Base-by-base conservation (phyloP, 495 filamentous ascomycete species). In the Alectoria sarmentosa region DNA sequence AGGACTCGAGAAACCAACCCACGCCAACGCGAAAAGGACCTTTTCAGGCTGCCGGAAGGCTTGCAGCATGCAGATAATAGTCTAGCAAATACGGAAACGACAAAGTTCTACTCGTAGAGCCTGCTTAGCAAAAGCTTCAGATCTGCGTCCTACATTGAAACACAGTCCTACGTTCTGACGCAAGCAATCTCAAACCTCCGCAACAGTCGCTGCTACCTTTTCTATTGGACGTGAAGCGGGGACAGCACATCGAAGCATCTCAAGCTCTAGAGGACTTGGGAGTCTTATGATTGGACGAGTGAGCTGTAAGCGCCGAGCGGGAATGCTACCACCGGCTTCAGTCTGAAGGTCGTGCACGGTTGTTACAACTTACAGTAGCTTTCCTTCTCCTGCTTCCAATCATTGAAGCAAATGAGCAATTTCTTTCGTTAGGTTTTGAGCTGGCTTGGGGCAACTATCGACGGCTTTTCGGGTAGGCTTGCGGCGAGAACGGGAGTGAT, bases 231-330 rank as follows among this genome's bases (percentile, higher is more conserved):
- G 28, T 34, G 17, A 59, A 42, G 48, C 57, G 49, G 48, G n/a
- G 28, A 36, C 41, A 58, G 42, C 41, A 64, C 62, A 59, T 39
- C 17, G 23, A 64, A 46, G 44, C 21, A 59, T 64, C 62, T 49
- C 55, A 28, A 14, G 48, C 48, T 23, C 19, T 3, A 15, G 14
- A 55, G 30, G 0, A 19, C 28, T 9, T 34, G 52, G 52, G 52
- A 55, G 14, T 34, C 52, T 10, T 55, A 2, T 34, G 30, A 55
- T 55, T 55, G 52, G 52, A 17, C 30, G 15, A 55, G 30, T 1
- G 28, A 8, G 52, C 52, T 55, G 52, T 55, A 55, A 55, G 52
- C 52, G 52, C 52, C 52, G 3, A 55, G 52, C 52, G 52, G 52
- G 30, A 34, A n/a, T n/a, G 52, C 52, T 21, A 55, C 52, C 3